phyloP scores from a whole-genome alignment of 1,284 basidiomycete genomes.

The Heterobasidion irregulare region DNA sequence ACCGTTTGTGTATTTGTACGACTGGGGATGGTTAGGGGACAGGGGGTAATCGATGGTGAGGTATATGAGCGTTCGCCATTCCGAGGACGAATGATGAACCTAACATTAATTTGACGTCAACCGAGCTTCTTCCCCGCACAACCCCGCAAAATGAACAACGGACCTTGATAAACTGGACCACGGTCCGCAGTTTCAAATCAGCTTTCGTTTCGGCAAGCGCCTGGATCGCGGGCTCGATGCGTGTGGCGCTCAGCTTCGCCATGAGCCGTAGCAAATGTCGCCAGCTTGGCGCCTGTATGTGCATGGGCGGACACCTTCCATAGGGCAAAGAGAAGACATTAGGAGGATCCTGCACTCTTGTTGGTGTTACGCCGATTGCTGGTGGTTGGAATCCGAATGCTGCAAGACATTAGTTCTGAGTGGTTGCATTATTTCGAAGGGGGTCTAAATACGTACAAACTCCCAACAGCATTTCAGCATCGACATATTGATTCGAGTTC shows the following conservation, averaged over 20 bases:
- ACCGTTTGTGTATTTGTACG: conserved; percentile 41
- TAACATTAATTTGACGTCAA: conserved; percentile 16
- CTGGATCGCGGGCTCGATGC: conserved; percentile 62
- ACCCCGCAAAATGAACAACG: conserved; percentile 9
- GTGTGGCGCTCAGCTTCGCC: conserved; percentile 59
- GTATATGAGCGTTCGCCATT: conserved; percentile 69
- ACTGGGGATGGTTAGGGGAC: conserved; percentile 34
- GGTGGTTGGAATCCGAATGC: conserved; percentile 62
- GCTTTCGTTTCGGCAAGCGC: conserved; percentile 49
- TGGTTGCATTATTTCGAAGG: background rate
- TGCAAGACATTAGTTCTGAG: conserved; percentile 13
- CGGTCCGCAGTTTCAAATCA: conserved; percentile 55
- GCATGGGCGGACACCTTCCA: conserved; percentile 56
- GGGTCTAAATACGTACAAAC: conserved; percentile 37
- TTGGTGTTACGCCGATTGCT: conserved; percentile 35
- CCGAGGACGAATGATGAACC: conserved; percentile 46
- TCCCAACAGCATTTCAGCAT: conserved; percentile 49
- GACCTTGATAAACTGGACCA: conserved; percentile 71
- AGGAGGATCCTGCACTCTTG: conserved; percentile 44
- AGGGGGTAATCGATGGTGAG: conserved; percentile 63
- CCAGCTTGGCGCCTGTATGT: conserved; percentile 68
- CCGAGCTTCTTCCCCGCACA: background rate
- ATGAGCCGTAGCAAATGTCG: conserved; percentile 61
- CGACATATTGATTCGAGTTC: conserved; percentile 51
- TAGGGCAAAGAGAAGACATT: conserved; percentile 65